Base-by-base conservation (phyloP, 1,284 basidiomycete genomes). In the Pisolithus thermaeus region DNA sequence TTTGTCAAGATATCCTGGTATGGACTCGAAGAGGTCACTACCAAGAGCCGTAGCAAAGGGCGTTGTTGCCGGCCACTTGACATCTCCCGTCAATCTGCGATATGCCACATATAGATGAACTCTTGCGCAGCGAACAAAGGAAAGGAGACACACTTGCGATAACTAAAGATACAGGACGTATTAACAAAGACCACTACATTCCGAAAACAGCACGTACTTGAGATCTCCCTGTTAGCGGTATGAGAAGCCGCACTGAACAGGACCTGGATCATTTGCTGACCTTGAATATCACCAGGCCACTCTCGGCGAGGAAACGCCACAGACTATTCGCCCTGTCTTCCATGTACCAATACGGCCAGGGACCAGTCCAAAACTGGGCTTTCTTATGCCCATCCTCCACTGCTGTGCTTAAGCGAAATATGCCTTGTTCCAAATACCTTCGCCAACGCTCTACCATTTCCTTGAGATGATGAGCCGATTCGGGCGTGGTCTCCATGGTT, bases 271-370 rank as follows among this genome's bases (percentile, higher is more conserved):
- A 41, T 42, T 12, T 23, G 68, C 28, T 46, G 32, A 80, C 86
- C 77, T 98, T 99, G 77, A 98, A 97, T 52, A 99, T 81, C 5
- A 97, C 94, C 12, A 99, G 73, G 11, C 79, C 80, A 54, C 89
- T 87, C 37, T 73, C 73, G 48, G 76, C 72, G 48, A 99, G 68
- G 49, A 76, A 73, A 2, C 70, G 61, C 62, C 84, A 80, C 8
- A 96, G 69, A 20, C 71, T 72, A 0, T 80, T 79, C 2, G 84
- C 87, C 18, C 74, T 71, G 7, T 68, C 69, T 42, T 81, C 73
- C 78, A 96, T 79, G 60, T 91, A 78, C 80, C 90, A 92, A 65
- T 91, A 97, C 8, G 90, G 83, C 66, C 79, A 81, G 2, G 90
- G 86, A 12, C 78, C 78, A 0, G 90, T 94, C 94, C 94, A 97